Conservation (phyloP, 2,329 filamentous ascomycete genomes). For the Pseudogymnoascus sp. region DNA sequence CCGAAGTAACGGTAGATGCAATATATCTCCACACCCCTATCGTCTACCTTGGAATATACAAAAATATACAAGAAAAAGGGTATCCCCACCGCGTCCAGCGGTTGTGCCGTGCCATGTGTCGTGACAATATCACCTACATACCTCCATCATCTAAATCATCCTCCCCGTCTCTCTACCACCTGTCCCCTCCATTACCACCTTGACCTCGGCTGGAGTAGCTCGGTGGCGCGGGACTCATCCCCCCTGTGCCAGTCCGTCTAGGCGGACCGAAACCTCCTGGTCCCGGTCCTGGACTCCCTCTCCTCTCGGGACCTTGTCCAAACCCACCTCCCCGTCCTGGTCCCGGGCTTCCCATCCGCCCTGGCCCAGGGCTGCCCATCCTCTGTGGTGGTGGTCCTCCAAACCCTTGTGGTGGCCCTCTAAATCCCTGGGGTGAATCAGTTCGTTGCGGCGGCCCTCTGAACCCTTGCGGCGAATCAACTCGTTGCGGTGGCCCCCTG, state of each 20-base stretch:
- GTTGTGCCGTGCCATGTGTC: background rate
- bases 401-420: background rate
- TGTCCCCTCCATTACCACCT: conserved; percentile 11
- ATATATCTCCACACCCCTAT: background rate
- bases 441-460: background rate
- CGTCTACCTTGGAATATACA: conserved; percentile 1
- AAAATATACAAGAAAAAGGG: conserved; percentile 8
- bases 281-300: background rate
- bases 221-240: conserved; percentile 15
- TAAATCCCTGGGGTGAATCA: background rate
- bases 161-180: background rate
- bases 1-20: background rate
- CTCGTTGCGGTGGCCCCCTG: background rate
- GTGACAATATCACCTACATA: background rate
- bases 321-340: background rate
- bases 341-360: background rate
- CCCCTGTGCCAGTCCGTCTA: background rate
- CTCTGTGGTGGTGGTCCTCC: background rate
- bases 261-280: background rate
- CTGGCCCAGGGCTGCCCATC: background rate
- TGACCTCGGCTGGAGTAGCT: conserved; percentile 22
- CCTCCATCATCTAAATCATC: conserved; percentile 2
- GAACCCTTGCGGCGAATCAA: background rate
- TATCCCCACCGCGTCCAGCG: background rate
- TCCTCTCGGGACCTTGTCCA: background rate